These are phyloP conservation scores for Mucor sp. DNA, from an alignment of 371 early-diverging fungal genomes.

Conservation along the genomic window DNA sequence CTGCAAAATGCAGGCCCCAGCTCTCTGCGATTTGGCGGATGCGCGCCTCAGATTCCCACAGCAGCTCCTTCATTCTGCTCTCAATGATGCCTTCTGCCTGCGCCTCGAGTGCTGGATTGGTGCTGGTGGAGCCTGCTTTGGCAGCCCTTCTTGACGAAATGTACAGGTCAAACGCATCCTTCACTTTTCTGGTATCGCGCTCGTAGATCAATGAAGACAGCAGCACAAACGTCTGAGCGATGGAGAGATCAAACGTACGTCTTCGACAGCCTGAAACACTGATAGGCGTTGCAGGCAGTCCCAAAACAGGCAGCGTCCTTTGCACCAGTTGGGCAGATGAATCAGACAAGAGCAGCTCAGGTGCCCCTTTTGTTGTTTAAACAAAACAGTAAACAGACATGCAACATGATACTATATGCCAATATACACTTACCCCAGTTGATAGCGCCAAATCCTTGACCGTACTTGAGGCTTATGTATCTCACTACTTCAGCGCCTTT, in stretches of 20 bases:
- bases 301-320: slow-evolving; percentile 22
- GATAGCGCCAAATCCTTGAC: slow-evolving; percentile 36
- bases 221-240: slow-evolving; percentile 30
- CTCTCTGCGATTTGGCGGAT: slow-evolving; percentile 26
- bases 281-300: slow-evolving; percentile 9
- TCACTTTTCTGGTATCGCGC: slow-evolving; percentile 41
- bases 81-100: background rate
- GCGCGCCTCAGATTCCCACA: slow-evolving; percentile 27
- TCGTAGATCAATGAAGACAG: slow-evolving; percentile 43
- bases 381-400: background rate
- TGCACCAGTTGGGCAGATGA: slow-evolving; percentile 17
- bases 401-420: background rate
- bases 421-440: slow-evolving; percentile 35
- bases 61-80: slow-evolving; percentile 11
- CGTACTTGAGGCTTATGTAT: slow-evolving; percentile 24
- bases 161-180: slow-evolving; percentile 28
- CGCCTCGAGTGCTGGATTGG: background rate
- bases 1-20: slow-evolving; percentile 49
- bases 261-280: slow-evolving; percentile 14
- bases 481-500: slow-evolving; percentile 22
- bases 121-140: background rate
- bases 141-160: background rate
- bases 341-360: slow-evolving; percentile 25
- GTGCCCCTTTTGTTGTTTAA: slow-evolving; percentile 15
- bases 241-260: slow-evolving; percentile 34